phyloP scores from a whole-genome alignment of 2,329 filamentous ascomycete genomes.

The Exophiala aquamarina region DNA sequence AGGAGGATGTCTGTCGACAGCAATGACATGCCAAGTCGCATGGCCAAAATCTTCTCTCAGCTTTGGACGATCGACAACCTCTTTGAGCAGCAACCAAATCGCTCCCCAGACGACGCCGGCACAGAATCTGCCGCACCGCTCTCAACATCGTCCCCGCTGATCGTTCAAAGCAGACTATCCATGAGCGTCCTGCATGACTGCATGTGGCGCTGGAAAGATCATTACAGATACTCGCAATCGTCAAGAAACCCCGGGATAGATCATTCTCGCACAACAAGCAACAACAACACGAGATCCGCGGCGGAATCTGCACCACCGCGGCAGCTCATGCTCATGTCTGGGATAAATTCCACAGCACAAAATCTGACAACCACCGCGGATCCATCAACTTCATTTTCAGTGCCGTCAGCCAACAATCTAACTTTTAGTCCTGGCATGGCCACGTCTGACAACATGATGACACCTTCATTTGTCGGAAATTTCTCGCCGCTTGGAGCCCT shows the following conservation, averaged over 20 bases:
- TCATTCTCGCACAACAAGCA: neutral
- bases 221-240: neutral
- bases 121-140: neutral
- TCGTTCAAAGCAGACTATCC: slow-evolving; percentile 4
- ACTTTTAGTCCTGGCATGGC: neutral
- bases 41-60: slow-evolving; percentile 34
- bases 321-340: too few species aligned
- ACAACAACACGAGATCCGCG: neutral
- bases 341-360: too few species aligned
- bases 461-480: neutral
- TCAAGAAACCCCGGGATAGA: neutral
- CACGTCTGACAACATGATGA: neutral
- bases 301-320: too few species aligned
- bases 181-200: slow-evolving; percentile 4
- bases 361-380: neutral
- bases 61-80: slow-evolving; percentile 41
- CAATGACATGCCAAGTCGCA: slow-evolving; percentile 35
- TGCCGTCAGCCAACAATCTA: neutral
- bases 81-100: slow-evolving; percentile 37
- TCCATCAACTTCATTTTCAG: neutral
- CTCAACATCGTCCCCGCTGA: neutral
- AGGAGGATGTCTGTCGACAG: slow-evolving; percentile 37
- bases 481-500: slow-evolving; percentile 1
- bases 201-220: slow-evolving; percentile 6
- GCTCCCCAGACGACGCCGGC: slow-evolving; percentile 18